Conservation (phyloP, 306 rosid species). For the Malus fusca region DNA sequence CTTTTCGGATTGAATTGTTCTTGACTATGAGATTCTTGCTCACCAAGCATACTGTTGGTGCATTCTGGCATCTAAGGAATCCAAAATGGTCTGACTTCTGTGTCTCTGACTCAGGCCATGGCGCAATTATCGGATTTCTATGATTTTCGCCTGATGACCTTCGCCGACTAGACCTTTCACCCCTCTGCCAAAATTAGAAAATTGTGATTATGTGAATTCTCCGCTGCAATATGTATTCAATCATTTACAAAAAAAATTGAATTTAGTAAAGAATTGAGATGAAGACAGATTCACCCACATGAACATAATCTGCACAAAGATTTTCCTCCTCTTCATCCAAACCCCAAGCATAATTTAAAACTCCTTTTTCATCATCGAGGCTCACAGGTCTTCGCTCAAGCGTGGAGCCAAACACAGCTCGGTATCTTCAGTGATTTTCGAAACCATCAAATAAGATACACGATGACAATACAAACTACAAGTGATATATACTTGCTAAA, state of each 20-base stretch:
- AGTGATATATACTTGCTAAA: background rate
- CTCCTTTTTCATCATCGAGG: conserved; percentile 23
- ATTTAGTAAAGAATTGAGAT: background rate
- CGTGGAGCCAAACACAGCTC: conserved; percentile 55
- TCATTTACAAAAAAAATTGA: background rate
- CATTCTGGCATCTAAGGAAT: conserved; percentile 49
- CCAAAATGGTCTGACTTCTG: conserved; percentile 39
- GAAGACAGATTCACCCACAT: conserved; percentile 35
- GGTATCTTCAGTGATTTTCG: conserved; percentile 40
- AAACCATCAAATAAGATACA: conserved; percentile 19
- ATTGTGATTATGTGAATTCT: background rate
- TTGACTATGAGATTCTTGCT: conserved; percentile 24
- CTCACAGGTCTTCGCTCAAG: conserved; percentile 28
- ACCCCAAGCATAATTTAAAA: conserved; percentile 12
- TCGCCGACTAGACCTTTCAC: conserved; percentile 14
- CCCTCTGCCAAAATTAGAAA: conserved; percentile 35
- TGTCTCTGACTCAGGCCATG: conserved; percentile 28
- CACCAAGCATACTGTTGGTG: conserved; percentile 33
- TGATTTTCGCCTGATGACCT: conserved; percentile 30
- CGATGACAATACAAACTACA: conserved; percentile 1
- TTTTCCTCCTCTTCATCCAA: conserved; percentile 23
- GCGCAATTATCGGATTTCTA: conserved; percentile 26
- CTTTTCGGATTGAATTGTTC: conserved; percentile 24
- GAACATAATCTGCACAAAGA: conserved; percentile 23
- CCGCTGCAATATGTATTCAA: conserved; percentile 1